A percentile compares a stretch with the other conserved stretches of the same genome.
phyloP scores from a whole-genome alignment of 2,329 filamentous ascomycete genomes.

The Stemphylium vesicarium region DNA sequence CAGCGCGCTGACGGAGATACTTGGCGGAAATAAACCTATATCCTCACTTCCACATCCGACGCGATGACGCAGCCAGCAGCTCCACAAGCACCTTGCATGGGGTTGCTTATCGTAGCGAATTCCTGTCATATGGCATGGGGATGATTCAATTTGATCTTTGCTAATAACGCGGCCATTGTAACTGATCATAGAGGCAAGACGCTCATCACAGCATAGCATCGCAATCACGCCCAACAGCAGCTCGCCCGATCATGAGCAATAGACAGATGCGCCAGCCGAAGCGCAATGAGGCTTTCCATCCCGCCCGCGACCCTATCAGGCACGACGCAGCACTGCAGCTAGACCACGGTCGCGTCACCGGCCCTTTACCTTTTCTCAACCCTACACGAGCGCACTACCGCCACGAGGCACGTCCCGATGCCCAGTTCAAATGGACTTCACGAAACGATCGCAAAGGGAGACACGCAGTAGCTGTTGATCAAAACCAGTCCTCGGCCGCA shows the following conservation, averaged over 20 bases:
- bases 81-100: neutral
- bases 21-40: neutral
- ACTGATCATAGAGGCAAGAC: neutral
- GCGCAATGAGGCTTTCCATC: constrained; percentile 39
- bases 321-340: constrained; percentile 28
- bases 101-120: neutral
- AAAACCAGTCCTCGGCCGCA: constrained; percentile 6
- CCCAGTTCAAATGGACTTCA: constrained; percentile 49
- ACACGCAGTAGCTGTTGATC: constrained; percentile 46
- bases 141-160: neutral
- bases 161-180: neutral
- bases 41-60: neutral
- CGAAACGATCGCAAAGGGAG: constrained; percentile 55
- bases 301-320: constrained; percentile 34
- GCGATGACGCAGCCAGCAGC: constrained; percentile 3
- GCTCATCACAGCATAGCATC: neutral
- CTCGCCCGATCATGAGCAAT: neutral
- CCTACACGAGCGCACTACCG: constrained; percentile 49
- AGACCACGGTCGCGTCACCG: constrained; percentile 35
- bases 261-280: constrained; percentile 3
- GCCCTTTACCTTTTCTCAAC: constrained; percentile 58
- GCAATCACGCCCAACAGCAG: neutral
- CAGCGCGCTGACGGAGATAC: neutral
- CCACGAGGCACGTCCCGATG: constrained; percentile 39
- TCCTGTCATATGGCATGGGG: neutral